A percentile compares a stretch with the other conserved stretches of the same genome.
Conservation (phyloP, 192 early-diverging fungal species). For the Funneliformis geosporum region DNA sequence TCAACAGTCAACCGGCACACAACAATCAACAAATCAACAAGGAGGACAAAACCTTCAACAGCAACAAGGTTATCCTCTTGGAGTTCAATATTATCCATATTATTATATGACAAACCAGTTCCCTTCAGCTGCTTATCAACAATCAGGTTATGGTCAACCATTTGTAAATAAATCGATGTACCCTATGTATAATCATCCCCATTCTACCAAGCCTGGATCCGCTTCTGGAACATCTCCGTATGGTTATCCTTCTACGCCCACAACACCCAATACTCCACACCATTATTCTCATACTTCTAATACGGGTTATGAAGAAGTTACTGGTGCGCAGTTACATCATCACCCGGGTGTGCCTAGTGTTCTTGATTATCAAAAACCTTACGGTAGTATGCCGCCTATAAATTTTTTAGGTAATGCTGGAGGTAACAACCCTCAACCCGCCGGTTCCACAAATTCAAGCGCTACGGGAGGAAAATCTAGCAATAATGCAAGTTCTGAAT, state of each 20-base stretch:
- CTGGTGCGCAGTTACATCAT: constrained; percentile 36
- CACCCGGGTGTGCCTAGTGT: constrained; percentile 27
- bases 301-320: constrained; percentile 48
- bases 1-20: constrained; percentile 40
- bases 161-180: constrained; percentile 91
- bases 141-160: constrained; percentile 84
- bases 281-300: constrained; percentile 34
- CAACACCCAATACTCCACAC: constrained; percentile 44
- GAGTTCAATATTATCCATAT: constrained; percentile 78
- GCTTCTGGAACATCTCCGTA: constrained; percentile 42
- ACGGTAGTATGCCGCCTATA: constrained; percentile 38
- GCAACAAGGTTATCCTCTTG: constrained; percentile 56
- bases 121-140: constrained; percentile 78
- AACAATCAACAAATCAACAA: constrained; percentile 52
- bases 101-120: constrained; percentile 81
- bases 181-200: constrained; percentile 70
- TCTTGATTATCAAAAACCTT: constrained; percentile 48
- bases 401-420: constrained; percentile 36
- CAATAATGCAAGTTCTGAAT: constrained; percentile 21
- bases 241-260: constrained; percentile 39
- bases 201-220: constrained; percentile 49
- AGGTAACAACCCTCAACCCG: constrained; percentile 10
- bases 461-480: constrained; percentile 7
- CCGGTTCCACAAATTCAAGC: constrained; percentile 4
- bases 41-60: constrained; percentile 49